Base-by-base conservation (phyloP, 2,329 filamentous ascomycete genomes). In the Mycosphaerella sp. region DNA sequence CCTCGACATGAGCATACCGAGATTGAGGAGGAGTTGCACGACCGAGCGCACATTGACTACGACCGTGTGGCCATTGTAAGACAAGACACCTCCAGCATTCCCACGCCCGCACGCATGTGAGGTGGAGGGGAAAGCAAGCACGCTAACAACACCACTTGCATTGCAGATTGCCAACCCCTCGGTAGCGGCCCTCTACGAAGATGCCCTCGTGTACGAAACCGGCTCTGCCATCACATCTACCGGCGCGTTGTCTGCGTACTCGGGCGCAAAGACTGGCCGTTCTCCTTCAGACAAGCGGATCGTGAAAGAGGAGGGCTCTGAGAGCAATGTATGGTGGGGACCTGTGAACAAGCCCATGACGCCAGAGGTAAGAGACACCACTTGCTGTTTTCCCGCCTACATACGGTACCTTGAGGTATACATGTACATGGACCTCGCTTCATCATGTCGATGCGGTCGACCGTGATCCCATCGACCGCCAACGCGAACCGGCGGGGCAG, bases 321-420 rank as follows among this genome's bases (percentile, higher is more conserved):
- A 95, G 72, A 85, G 93, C 51, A 83, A 98, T 56, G 81, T 98
- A 67, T 98, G 93, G 93, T 97, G 93, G 93, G 93, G 93, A 67
- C 91, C 93, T 50, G 93, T 98, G 63, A 98, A 98, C 81, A 97
- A 97, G 82, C 87, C 91, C 69, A 98, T 98, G 93, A 85, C 82
- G 62, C 82, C 89, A 65, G 90, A 97, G 73, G 93, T 97, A 85
- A 83, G 87, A 76, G 12, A 34, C 21, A 34, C 30, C 14, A 25
- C 21, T 49, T 37, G 28, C 27, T 37, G 14, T 37, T 16, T 16
- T 39, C 27, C 30, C n/a, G n/a, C n/a, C n/a, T n/a, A n/a, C n/a
- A n/a, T n/a, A n/a, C n/a, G n/a, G n/a, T n/a, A n/a, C n/a, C n/a
- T n/a, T n/a, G n/a, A n/a, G n/a, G n/a, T n/a, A n/a, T n/a, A n/a